These are phyloP conservation scores for Dioscorea dumetorum DNA, from an alignment of 106 monocot species.

Conservation along the genomic window DNA sequence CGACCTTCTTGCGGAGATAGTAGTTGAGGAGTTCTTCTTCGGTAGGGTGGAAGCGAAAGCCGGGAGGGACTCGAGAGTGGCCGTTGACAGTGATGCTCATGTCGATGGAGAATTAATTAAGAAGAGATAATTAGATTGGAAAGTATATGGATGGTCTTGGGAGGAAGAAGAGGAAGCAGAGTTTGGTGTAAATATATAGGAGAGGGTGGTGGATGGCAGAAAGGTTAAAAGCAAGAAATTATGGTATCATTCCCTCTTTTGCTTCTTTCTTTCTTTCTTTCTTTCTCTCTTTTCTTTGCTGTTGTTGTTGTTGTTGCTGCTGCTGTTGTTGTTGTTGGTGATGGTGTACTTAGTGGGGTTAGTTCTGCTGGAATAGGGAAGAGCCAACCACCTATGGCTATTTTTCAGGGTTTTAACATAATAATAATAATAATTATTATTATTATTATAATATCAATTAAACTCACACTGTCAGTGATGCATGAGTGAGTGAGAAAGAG, in stretches of 20 bases:
- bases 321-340: background rate
- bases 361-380: constrained; percentile 28
- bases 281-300: too few relatives aligned
- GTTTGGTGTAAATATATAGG: constrained; percentile 22
- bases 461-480: too few relatives aligned
- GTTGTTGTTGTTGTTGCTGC: too few relatives aligned
- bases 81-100: constrained; percentile 95
- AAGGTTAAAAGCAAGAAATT: background rate
- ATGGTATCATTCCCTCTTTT: constrained; percentile 6
- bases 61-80: constrained; percentile 80
- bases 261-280: too few relatives aligned
- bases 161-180: constrained; percentile 1
- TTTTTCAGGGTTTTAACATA: background rate
- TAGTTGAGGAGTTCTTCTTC: constrained; percentile 93
- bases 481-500: too few relatives aligned
- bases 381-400: constrained; percentile 27
- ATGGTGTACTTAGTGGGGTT: constrained; percentile 34
- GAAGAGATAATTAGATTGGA: background rate
- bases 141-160: background rate
- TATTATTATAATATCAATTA: too few relatives aligned
- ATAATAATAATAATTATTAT: too few relatives aligned
- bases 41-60: constrained; percentile 93
- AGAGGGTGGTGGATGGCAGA: background rate
- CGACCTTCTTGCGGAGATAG: constrained; percentile 84
- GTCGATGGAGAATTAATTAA: background rate